Evolutionary conservation across 176 grass and related monocot species (phyloP).

Genomic region (Rhynchospora pubera): DNA sequence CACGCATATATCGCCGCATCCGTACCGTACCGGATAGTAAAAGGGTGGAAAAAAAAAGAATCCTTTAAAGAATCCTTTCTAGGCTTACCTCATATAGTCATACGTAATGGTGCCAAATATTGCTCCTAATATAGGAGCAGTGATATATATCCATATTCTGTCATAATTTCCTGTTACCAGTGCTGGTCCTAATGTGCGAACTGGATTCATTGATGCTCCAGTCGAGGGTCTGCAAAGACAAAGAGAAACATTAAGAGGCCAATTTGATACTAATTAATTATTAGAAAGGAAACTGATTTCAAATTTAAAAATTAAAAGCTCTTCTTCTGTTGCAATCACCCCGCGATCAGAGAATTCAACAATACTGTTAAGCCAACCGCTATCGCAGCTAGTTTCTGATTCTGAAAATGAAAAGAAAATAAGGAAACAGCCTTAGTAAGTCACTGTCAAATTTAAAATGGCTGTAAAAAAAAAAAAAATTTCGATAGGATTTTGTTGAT

Average conservation of each 20-base stretch:
- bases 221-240: conserved; percentile 28
- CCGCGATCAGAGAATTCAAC: conserved; percentile 20
- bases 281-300: not conserved
- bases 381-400: conserved; percentile 19
- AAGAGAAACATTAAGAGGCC: not conserved
- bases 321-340: not conserved
- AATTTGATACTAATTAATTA: not conserved
- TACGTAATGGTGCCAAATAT: conserved; percentile 33
- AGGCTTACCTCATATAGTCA: conserved; percentile 26
- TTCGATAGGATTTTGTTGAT: not conserved
- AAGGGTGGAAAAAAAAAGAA: no score
- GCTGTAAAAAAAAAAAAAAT: not conserved
- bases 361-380: conserved; percentile 18
- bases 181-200: conserved; percentile 44
- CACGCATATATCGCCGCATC: no score
- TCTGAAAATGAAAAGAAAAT: not conserved
- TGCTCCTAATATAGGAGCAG: conserved; percentile 38
- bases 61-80: not conserved
- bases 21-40: no score
- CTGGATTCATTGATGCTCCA: conserved; percentile 55
- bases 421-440: not conserved
- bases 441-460: not conserved
- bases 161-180: conserved; percentile 40
- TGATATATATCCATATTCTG: conserved; percentile 44
- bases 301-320: not conserved